Base-by-base conservation (phyloP, 352 stramenopile genomes). In the Globisporangium barbulae region DNA sequence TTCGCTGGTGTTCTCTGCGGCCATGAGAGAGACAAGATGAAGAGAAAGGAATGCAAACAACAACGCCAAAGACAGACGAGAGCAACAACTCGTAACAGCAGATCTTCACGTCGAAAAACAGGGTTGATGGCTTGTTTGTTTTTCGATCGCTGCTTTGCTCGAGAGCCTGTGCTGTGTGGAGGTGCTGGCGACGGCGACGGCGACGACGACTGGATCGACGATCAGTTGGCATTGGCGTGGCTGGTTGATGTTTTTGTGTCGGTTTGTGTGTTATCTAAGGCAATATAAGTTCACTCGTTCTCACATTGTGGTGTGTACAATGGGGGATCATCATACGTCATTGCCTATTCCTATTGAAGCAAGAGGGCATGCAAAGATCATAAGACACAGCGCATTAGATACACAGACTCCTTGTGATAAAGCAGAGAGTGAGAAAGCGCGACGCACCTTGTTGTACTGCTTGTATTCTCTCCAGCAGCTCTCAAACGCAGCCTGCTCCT, bases 381-480 rank as follows among this genome's bases (percentile, higher is more conserved):
- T 2, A n/a, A 35, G 3, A 22, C 17, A 42, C 5, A n/a, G 12
- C 31, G 22, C 19, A n/a, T 25, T 9, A 30, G 45, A 48, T 22
- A 21, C 41, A 22, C 17, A 5, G 9, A 53, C 22, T 39, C 25
- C 54, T 52, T 28, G 37, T 25, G 5, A 59, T 28, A 19, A n/a
- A n/a, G 42, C 25, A 30, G 12, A 17, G 5, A 15, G 10, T 15
- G 13, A 12, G 35, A 19, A 42, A 19, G 31, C 10, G 10, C 0
- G 19, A 47, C 52, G 31, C 19, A 67, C 61, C 61, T 68, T 68
- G 54, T 63, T 68, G 69, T 80, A 84, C 44, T 78, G 75, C 79
- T 96, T 94, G 76, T 76, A 81, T 62, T 93, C 78, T 74, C 84
- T 72, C 81, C 88, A 94, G 81, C 88, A 96, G 55, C 79, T 71